These are phyloP conservation scores for Fraxinus excelsior DNA, from an alignment of 257 asterid genomes.

Conservation along the genomic window DNA sequence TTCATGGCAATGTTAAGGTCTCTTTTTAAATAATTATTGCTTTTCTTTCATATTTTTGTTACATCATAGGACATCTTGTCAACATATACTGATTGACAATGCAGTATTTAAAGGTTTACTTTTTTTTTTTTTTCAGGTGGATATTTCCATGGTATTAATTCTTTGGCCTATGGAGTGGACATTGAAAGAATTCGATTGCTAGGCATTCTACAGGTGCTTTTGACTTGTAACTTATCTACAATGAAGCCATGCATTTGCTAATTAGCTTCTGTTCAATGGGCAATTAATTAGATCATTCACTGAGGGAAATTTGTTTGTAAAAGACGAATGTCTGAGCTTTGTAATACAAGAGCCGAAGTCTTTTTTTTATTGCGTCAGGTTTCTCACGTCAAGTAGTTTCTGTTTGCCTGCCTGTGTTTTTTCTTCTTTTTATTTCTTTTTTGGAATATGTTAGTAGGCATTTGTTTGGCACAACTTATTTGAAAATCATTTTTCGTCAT, in stretches of 20 bases:
- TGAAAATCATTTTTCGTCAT: too few relatives aligned
- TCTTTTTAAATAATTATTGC: slow-evolving; percentile 2
- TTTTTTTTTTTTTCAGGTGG: slow-evolving; percentile 58
- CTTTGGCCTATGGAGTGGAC: slow-evolving; percentile 88
- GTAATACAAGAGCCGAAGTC: too few relatives aligned
- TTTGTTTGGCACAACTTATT: too few relatives aligned
- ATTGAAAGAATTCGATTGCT: slow-evolving; percentile 64
- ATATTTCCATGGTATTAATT: slow-evolving; percentile 76
- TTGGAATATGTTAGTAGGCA: too few relatives aligned
- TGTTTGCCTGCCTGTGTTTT: background rate
- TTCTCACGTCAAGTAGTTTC: background rate
- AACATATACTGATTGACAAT: slow-evolving; percentile 20
- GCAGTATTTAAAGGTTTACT: slow-evolving; percentile 20
- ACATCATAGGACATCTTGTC: slow-evolving; percentile 18
- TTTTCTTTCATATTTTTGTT: background rate
- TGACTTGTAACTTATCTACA: slow-evolving; percentile 1
- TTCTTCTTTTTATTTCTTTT: background rate
- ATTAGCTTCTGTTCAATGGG: background rate
- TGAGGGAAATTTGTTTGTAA: background rate
- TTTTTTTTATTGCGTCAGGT: too few relatives aligned
- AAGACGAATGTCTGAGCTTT: background rate
- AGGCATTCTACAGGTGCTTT: slow-evolving; percentile 83
- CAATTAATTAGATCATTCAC: background rate
- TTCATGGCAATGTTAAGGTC: slow-evolving; percentile 13
- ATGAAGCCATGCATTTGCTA: background rate